Percentiles rank a stretch among this genome's conserved stretches.
These are phyloP conservation scores for Coemansia sp. DNA, from an alignment of 192 early-diverging fungal genomes.

Conservation along the genomic window DNA sequence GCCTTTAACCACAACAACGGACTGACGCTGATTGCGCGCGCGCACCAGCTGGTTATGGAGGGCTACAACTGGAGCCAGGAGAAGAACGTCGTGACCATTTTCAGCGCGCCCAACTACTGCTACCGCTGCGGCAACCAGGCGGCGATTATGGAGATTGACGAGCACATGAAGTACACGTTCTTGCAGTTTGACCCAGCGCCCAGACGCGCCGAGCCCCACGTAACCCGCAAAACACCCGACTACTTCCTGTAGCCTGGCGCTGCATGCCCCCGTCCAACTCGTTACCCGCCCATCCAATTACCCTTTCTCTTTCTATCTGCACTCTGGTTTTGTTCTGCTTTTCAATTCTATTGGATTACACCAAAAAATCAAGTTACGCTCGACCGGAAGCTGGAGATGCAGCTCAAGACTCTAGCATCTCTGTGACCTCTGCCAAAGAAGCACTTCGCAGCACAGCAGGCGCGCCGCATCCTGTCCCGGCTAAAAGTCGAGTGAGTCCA, in stretches of 20 bases:
- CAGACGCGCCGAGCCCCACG: slow-evolving; percentile 94
- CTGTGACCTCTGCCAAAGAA: too few species aligned
- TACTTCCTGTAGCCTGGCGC: slow-evolving; percentile 84
- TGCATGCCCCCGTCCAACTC: not conserved
- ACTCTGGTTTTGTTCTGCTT: not conserved
- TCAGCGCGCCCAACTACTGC: slow-evolving; percentile 99
- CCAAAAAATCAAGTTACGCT: too few species aligned
- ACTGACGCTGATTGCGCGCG: slow-evolving; percentile 93
- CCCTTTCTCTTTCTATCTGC: not conserved
- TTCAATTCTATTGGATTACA: not conserved
- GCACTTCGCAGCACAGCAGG: too few species aligned
- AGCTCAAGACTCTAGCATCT: not conserved
- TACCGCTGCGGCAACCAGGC: slow-evolving; percentile 99
- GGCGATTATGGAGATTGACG: slow-evolving; percentile 99
- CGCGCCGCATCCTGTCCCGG: too few species aligned
- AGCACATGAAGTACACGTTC: slow-evolving; percentile 99
- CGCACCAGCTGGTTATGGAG: slow-evolving; percentile 91
- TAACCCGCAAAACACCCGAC: slow-evolving; percentile 96
- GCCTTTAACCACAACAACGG: slow-evolving; percentile 94
- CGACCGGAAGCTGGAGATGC: not conserved
- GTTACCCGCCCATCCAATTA: too few species aligned
- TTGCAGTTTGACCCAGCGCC: slow-evolving; percentile 98
- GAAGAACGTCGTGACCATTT: slow-evolving; percentile 97
- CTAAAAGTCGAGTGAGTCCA: slow-evolving; percentile 40
- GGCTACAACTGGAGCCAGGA: slow-evolving; percentile 99